These are phyloP conservation scores for Talaromyces stipitatus DNA, from an alignment of 495 filamentous ascomycete species.

Conservation along the genomic window DNA sequence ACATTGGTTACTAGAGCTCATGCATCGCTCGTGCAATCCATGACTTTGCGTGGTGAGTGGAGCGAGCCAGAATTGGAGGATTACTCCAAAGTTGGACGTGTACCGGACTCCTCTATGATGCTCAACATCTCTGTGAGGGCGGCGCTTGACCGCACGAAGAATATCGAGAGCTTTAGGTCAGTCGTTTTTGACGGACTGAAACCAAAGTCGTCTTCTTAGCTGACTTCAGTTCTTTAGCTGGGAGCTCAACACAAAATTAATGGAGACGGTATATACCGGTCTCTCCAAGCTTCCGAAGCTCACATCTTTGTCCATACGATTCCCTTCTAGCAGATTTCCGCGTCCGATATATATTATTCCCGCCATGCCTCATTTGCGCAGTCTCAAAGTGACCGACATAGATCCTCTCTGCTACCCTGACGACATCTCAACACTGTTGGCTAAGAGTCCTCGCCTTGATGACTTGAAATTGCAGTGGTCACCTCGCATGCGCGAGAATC, in stretches of 20 bases:
- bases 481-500: constrained; percentile 51
- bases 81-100: constrained; percentile 46
- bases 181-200: not conserved
- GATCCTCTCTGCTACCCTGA: constrained; percentile 60
- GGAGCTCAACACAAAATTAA: constrained; percentile 56
- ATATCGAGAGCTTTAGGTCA: constrained; percentile 45
- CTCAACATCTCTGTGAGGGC: constrained; percentile 52
- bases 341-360: constrained; percentile 52
- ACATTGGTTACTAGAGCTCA: constrained; percentile 49
- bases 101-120: constrained; percentile 58
- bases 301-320: constrained; percentile 47
- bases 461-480: constrained; percentile 53
- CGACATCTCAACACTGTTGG: constrained; percentile 50
- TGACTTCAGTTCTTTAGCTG: constrained; percentile 27
- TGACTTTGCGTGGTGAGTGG: constrained; percentile 51
- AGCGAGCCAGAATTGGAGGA: constrained; percentile 50
- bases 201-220: not conserved
- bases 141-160: constrained; percentile 50
- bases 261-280: constrained; percentile 51
- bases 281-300: constrained; percentile 40
- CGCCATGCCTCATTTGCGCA: constrained; percentile 46
- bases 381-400: constrained; percentile 48
- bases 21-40: constrained; percentile 42
- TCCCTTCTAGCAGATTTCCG: constrained; percentile 47
- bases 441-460: constrained; percentile 42